Evolutionary conservation across 768 basidiomycete species (phyloP).

Genomic region (Phlebiopsis gigantea): DNA sequence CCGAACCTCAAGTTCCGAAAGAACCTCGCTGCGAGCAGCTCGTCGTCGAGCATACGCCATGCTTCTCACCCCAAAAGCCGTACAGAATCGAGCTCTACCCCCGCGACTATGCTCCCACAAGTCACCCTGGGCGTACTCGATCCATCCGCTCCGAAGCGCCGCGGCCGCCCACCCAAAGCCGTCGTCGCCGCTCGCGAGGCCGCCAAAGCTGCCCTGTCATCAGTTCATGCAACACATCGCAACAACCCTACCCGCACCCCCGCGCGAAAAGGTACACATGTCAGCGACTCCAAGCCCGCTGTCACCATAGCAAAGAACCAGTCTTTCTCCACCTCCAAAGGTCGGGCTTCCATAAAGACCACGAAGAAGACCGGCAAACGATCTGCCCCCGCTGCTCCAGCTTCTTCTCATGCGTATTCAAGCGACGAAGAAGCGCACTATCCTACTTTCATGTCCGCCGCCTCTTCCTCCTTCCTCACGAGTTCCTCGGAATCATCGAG

Average conservation of each 20-base stretch:
- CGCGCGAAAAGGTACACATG: neutral
- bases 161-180: conserved; percentile 54
- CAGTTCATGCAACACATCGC: neutral
- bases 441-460: conserved; percentile 31
- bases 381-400: neutral
- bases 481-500: conserved; percentile 24
- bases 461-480: conserved; percentile 22
- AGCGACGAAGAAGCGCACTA: conserved; percentile 21
- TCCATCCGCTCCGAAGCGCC: conserved; percentile 36
- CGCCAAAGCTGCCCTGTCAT: conserved; percentile 16
- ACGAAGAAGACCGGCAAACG: neutral
- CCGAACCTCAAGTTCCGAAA: conserved; percentile 36
- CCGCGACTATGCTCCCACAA: conserved; percentile 14
- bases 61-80: neutral
- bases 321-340: neutral
- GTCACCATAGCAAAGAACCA: neutral
- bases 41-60: conserved; percentile 9
- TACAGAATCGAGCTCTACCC: conserved; percentile 6
- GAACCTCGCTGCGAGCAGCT: conserved; percentile 6
- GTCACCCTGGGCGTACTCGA: conserved; percentile 11
- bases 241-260: neutral
- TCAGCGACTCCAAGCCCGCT: neutral
- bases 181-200: conserved; percentile 32
- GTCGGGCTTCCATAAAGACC: neutral
- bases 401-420: neutral